Percentiles rank a stretch among this genome's conserved stretches.
Evolutionary conservation across 495 filamentous ascomycete genomes (phyloP).

Genomic region (Thozetella sp.): DNA sequence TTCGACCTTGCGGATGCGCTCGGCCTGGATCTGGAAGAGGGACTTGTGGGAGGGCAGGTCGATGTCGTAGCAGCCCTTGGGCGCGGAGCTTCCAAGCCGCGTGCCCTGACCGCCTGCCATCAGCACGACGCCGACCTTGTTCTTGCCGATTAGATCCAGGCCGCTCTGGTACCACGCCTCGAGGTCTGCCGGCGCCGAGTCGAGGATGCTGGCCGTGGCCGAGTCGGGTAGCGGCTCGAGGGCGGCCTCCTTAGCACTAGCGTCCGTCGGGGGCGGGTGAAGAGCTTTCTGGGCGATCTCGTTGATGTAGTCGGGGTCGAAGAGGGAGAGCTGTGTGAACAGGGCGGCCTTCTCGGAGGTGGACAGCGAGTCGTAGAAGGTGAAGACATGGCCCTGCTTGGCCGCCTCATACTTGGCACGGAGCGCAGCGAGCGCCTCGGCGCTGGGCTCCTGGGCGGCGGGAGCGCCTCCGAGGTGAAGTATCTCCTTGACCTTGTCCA

Average conservation of each 20-base stretch:
- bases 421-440: slow-evolving; percentile 73
- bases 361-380: slow-evolving; percentile 82
- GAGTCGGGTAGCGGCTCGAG: slow-evolving; percentile 91
- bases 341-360: slow-evolving; percentile 73
- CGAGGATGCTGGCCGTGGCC: slow-evolving; percentile 87
- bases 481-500: slow-evolving; percentile 38
- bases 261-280: slow-evolving; percentile 66
- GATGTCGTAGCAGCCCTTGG: slow-evolving; percentile 97
- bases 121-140: slow-evolving; percentile 92
- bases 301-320: slow-evolving; percentile 84
- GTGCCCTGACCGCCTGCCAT: slow-evolving; percentile 98
- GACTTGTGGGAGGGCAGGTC: slow-evolving; percentile 89
- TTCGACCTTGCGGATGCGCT: slow-evolving; percentile 90
- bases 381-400: slow-evolving; percentile 87
- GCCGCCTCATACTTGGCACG: slow-evolving; percentile 77
- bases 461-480: slow-evolving; percentile 56
- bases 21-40: slow-evolving; percentile 95
- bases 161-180: slow-evolving; percentile 85
- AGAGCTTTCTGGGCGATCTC: slow-evolving; percentile 79
- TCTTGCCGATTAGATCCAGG: slow-evolving; percentile 79
- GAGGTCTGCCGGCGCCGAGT: slow-evolving; percentile 80
- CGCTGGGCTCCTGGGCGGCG: slow-evolving; percentile 66
- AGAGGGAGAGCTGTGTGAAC: slow-evolving; percentile 76
- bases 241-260: slow-evolving; percentile 47
- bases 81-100: slow-evolving; percentile 88